Evolutionary conservation across 73 alveolate genomes (phyloP).

Genomic region (Stentor coeruleus): DNA sequence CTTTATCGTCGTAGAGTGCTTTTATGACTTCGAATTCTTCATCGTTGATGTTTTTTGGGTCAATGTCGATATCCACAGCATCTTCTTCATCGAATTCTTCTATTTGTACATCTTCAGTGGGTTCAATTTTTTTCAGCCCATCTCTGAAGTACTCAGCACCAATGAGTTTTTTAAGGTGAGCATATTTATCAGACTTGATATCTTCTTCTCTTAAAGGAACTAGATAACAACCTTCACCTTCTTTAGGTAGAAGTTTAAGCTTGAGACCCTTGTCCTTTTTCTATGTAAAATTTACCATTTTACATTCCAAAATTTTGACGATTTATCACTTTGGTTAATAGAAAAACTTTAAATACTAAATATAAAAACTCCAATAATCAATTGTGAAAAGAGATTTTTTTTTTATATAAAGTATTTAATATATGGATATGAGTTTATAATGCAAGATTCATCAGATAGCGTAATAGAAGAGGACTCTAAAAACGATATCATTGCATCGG

Average conservation of each 20-base stretch:
- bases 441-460: neutral
- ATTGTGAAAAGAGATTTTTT: too few species aligned
- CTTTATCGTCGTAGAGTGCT: slow-evolving; percentile 6
- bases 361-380: too few species aligned
- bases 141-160: slow-evolving; percentile 3
- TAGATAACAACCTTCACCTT: slow-evolving; percentile 8
- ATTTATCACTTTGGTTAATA: too few species aligned
- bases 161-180: neutral
- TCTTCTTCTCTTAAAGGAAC: neutral
- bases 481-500: neutral
- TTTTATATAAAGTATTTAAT: too few species aligned
- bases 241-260: neutral
- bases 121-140: neutral
- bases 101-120: neutral
- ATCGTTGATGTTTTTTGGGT: slow-evolving; percentile 4
- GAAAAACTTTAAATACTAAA: too few species aligned
- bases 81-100: neutral
- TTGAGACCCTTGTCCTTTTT: neutral
- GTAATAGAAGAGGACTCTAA: neutral
- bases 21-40: slow-evolving; percentile 9
- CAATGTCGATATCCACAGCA: slow-evolving; percentile 16
- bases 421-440: too few species aligned
- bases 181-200: neutral
- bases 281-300: neutral
- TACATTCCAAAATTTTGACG: too few species aligned